Base-by-base conservation (phyloP, 2,329 filamentous ascomycete species). In the Xylaria sp. region DNA sequence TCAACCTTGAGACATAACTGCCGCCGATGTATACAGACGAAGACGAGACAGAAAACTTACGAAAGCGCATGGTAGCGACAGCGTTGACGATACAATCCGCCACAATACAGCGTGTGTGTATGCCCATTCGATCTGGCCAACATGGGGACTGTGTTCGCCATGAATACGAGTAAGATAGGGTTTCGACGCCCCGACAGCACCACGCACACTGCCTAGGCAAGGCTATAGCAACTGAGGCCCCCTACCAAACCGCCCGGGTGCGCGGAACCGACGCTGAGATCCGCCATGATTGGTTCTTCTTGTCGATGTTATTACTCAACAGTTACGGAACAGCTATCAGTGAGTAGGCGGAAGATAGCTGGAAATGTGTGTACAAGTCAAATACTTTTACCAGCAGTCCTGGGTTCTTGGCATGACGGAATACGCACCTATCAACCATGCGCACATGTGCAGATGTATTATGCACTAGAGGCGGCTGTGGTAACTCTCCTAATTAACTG, bases 1-100 rank as follows among this genome's bases (percentile, higher is more conserved):
- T 99, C 82, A 99, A 99, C 78, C 83, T 98, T 67, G 95, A 99
- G 79, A 92, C 90, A 69, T 95, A 82, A 85, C n/a, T 19, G 33
- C 10, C 11, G 4, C 48, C 3, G 17, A 37, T 33, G 21, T 29
- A 38, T 29, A 7, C 44, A 33, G 31, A 29, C 19, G 21, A 38
- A 11, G 13, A 31, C 13, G 31, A n/a, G 8, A 25, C 23, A 40
- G 35, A 35, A 4, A 23, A 31, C 27, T 6, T 15, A 13, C 25
- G 40, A 46, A n/a, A 47, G 21, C 37, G 15, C 17, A 41, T 15
- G 15, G 10, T 17, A 11, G 29, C 11, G 17, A 13, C 41, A 7
- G 19, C 23, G 4, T 13, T 19, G 17, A 25, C 31, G 27, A 35
- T 29, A 43, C 21, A 33, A 52, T 31, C 21, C 37, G 23, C n/a